These are phyloP conservation scores for Fusarium burgessii DNA, from an alignment of 2,329 filamentous ascomycete genomes.

Conservation along the genomic window DNA sequence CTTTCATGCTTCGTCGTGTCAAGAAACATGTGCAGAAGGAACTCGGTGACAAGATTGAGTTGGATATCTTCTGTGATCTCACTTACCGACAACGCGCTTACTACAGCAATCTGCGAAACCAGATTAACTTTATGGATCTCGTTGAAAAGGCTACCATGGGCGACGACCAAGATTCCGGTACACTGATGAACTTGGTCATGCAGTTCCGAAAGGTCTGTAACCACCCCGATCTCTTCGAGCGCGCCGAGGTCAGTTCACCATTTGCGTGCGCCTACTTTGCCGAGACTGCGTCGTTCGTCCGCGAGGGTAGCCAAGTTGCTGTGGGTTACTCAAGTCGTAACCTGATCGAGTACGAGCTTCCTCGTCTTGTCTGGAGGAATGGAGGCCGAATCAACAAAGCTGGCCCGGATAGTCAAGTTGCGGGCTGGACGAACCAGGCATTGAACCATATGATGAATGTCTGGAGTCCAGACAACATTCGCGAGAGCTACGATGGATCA, in stretches of 20 bases:
- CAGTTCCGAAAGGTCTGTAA: conserved; percentile 99
- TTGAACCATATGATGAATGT: conserved; percentile 89
- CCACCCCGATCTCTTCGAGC: conserved; percentile 95
- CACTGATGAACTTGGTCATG: conserved; percentile 99
- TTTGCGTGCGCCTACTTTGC: conserved; percentile 88
- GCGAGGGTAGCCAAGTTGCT: conserved; percentile 83
- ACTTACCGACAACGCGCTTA: conserved; percentile 96
- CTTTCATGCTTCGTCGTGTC: conserved; percentile 99
- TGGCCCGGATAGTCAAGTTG: conserved; percentile 77
- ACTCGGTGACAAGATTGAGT: conserved; percentile 97
- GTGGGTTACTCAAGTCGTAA: conserved; percentile 91
- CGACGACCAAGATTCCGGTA: conserved; percentile 94
- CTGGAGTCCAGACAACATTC: conserved; percentile 84
- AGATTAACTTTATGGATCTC: conserved; percentile 98
- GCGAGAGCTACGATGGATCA: conserved; percentile 68
- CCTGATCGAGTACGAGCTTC: conserved; percentile 85
- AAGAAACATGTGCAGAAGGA: conserved; percentile 99
- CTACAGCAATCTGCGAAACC: conserved; percentile 92
- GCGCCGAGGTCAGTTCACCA: conserved; percentile 89
- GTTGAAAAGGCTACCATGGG: conserved; percentile 97
- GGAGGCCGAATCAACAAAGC: conserved; percentile 81
- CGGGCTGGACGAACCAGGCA: conserved; percentile 84
- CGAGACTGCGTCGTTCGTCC: conserved; percentile 93
- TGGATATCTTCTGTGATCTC: conserved; percentile 95
- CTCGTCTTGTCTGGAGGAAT: conserved; percentile 84